Conservation (phyloP, 164 flowering plant species). For the Annona squamosa region DNA sequence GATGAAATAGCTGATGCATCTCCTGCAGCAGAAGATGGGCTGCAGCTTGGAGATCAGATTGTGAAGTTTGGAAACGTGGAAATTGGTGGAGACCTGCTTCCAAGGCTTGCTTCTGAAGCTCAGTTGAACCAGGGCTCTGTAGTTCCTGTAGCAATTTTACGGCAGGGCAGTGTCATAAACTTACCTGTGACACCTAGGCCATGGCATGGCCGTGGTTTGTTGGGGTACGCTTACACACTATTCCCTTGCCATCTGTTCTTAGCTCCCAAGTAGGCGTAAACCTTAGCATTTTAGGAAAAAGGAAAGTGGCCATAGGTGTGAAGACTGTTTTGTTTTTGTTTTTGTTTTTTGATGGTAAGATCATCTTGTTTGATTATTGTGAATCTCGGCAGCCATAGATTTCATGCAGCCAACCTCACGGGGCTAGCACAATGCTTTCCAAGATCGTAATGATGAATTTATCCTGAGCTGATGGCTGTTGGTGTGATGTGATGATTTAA, state of each 20-base stretch:
- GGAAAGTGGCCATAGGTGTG: background rate
- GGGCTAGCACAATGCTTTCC: too few relatives aligned
- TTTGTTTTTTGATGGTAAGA: background rate
- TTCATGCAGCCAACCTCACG: too few relatives aligned
- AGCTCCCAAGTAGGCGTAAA: background rate
- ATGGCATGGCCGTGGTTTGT: constrained; percentile 82
- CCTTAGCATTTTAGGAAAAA: background rate
- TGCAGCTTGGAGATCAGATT: constrained; percentile 92
- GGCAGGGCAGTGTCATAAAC: constrained; percentile 64
- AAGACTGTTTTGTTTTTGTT: background rate
- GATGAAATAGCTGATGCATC: constrained; percentile 87
- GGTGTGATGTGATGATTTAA: too few relatives aligned
- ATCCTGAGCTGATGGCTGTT: too few relatives aligned
- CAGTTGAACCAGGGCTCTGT: constrained; percentile 53
- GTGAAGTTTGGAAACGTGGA: constrained; percentile 85
- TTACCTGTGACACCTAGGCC: constrained; percentile 70
- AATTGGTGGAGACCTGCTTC: constrained; percentile 59
- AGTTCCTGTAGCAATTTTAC: constrained; percentile 42
- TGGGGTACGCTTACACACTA: constrained; percentile 52
- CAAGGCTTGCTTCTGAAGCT: constrained; percentile 68
- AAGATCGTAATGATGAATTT: too few relatives aligned
- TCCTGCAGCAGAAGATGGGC: constrained; percentile 92
- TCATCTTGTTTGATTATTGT: background rate
- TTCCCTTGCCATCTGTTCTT: background rate
- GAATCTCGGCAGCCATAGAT: background rate